Base-by-base conservation (phyloP, 768 basidiomycete species). In the Leccinum subtestaceum region DNA sequence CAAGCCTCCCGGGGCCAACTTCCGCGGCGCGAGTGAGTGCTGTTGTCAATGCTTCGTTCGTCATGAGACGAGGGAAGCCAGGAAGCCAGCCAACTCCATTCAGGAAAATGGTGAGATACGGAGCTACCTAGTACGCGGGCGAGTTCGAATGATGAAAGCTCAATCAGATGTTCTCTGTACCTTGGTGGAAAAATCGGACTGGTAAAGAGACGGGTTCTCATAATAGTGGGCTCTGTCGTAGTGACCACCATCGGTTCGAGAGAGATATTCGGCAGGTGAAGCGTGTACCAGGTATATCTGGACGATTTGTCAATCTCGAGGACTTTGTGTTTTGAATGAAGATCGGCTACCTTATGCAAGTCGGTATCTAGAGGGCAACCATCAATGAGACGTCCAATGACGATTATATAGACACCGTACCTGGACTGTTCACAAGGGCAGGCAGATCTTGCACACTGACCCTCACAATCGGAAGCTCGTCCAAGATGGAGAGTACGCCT, bases 51-150 rank as follows among this genome's bases (percentile, higher is more conserved):
- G 90, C 85, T 0, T 77, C 76, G 19, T 81, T 90, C 1, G 83
- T 83, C 82, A 96, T 87, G 3, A 95, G 74, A 5, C 91, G 82
- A 21, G 95, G 95, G 74, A 83, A 95, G 0, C 78, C 81, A 0
- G 83, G 80, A 5, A 85, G 77, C 94, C 95, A 96, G 31, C 93
- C 93, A 0, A 87, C 82, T 13, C 93, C 95, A 66, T 97, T 93
- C 52, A 96, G 77, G 60, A 96, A 81, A 7, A 95, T 81, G 0
- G 91, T 92, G 3, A 93, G 78, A 71, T 91, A 93, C 0, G 92
- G 94, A 1, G 92, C 91, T 32, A 95, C 78, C 90, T 94, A 59
- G 10, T 8, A n/a, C 9, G 4, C 36, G 12, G 29, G 53, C 34
- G 1, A 48, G 31, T 32, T 51, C 34, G 19, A 40, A 55, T 56